Evolutionary conservation across 257 asterid genomes (phyloP), one percentile per base, ranked within the genome.

Genomic region (Primulina tabacum): DNA sequence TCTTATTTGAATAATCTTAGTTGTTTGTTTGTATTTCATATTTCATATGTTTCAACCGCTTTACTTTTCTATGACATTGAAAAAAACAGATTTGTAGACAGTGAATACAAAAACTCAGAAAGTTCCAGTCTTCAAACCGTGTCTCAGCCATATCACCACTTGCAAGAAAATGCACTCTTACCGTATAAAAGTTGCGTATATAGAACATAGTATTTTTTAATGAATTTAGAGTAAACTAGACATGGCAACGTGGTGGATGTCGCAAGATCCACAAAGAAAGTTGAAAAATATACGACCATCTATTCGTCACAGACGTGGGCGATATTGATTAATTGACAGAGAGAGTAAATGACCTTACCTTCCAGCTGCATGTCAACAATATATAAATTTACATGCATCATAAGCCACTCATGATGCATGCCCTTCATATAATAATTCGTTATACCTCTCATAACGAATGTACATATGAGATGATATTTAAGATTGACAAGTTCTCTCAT

Each of bases 21-120:
- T 70, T 68, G 69, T 62, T 58, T 74, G 56, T 43, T 64, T 33
- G 40, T 72, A 63, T 24, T 60, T 76, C 58, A 43, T 16, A 43
- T 34, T 32, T 32, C 34, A 50, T 21, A 37, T 52, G 30, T 6
- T 58, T 64, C 34, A 43, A 12, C 28, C 35, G 5, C 20, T 60
- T 37, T 28, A 59, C 6, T 30, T 57, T 52, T 26, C 38, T 18
- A 32, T 20, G 35, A 30, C 9, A 30, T 53, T 29, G 17, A 14
- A 40, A 30, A 17, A 14, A 21, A 26, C 8, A 37, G 50, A 12
- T 6, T 12, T 32, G 7, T 8, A 60, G 71, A 26, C 40, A 17
- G n/a, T 74, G 47, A 66, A n/a, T 4, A 11, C 34, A 21, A 28
- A 40, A 55, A 24, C 21, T 18, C 20, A 20, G 33, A 26, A 17